A percentile compares a stretch with the other conserved stretches of the same genome.
phyloP scores from a whole-genome alignment of 768 basidiomycete genomes.

The Termitomyces sp. region DNA sequence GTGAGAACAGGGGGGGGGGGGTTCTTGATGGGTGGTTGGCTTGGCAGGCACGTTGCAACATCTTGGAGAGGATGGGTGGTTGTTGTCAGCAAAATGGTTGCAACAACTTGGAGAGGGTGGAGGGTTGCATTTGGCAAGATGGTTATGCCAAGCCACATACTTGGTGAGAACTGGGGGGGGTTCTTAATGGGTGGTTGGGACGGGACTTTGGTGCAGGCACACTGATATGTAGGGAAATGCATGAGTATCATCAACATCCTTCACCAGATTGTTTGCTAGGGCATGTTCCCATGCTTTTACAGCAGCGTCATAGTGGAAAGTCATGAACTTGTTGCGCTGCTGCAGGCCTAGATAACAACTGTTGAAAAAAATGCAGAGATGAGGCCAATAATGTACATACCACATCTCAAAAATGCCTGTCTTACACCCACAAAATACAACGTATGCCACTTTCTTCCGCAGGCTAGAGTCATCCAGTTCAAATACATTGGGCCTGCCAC shows the following conservation, averaged over 20 bases:
- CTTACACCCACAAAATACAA: not conserved
- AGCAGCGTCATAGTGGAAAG: not conserved
- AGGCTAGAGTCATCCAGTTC: not conserved
- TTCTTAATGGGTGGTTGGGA: not conserved
- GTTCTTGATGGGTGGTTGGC: not conserved
- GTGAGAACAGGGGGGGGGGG: not conserved
- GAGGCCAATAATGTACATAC: not conserved
- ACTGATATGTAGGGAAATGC: not conserved
- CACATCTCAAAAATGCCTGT: not conserved
- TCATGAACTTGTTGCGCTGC: not conserved
- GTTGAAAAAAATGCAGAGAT: not conserved
- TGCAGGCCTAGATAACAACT: not conserved
- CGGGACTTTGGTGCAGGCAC: not conserved
- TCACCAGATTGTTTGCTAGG: not conserved
- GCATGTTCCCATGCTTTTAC: not conserved
- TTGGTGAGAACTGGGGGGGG: not conserved
- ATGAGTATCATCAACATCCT: not conserved
- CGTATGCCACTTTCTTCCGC: not conserved
- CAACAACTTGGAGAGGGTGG: no score
- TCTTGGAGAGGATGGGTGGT: not conserved
- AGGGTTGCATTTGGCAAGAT: no score
- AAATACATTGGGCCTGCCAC: not conserved
- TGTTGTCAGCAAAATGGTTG: no score
- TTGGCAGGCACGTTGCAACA: not conserved
- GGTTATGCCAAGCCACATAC: not conserved